Evolutionary conservation across 2,329 filamentous ascomycete species (phyloP).

Genomic region (Calonectria multiphialidica): DNA sequence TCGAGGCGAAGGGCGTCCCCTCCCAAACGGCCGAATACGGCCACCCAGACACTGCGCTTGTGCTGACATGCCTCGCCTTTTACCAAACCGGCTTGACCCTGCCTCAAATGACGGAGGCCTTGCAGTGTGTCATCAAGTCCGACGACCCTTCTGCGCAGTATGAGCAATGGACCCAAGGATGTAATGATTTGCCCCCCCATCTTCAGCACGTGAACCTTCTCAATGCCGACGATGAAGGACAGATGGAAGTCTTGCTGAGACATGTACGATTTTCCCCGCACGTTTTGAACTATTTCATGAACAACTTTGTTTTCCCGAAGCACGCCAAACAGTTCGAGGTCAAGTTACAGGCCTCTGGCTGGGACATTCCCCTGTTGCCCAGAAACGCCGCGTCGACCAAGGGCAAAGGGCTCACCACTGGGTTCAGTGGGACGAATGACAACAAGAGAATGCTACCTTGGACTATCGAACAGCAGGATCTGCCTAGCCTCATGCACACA

Average conservation of each 20-base stretch:
- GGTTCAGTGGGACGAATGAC: conserved; percentile 81
- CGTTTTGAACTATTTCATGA: conserved; percentile 71
- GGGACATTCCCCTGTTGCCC: conserved; percentile 70
- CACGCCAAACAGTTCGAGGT: conserved; percentile 74
- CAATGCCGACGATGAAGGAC: conserved; percentile 68
- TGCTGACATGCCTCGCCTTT: conserved; percentile 74
- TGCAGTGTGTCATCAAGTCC: conserved; percentile 64
- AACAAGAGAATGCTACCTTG: conserved; percentile 69
- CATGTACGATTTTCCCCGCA: conserved; percentile 58
- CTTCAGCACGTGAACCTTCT: conserved; percentile 67
- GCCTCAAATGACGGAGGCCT: conserved; percentile 60
- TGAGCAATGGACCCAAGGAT: conserved; percentile 58
- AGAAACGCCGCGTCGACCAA: background rate
- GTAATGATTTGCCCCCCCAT: conserved; percentile 54
- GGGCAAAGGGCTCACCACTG: conserved; percentile 64
- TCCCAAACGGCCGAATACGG: conserved; percentile 74
- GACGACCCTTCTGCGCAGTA: conserved; percentile 71
- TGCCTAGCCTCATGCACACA: conserved; percentile 67
- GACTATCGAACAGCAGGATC: conserved; percentile 72
- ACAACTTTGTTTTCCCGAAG: conserved; percentile 73
- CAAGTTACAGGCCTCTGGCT: conserved; percentile 75
- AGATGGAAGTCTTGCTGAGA: conserved; percentile 63
- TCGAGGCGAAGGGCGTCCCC: conserved; percentile 73
- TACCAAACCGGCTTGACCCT: conserved; percentile 71
- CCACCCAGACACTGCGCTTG: conserved; percentile 75